phyloP scores from a whole-genome alignment of 106 monocot species.

The Triglochin maritima region DNA sequence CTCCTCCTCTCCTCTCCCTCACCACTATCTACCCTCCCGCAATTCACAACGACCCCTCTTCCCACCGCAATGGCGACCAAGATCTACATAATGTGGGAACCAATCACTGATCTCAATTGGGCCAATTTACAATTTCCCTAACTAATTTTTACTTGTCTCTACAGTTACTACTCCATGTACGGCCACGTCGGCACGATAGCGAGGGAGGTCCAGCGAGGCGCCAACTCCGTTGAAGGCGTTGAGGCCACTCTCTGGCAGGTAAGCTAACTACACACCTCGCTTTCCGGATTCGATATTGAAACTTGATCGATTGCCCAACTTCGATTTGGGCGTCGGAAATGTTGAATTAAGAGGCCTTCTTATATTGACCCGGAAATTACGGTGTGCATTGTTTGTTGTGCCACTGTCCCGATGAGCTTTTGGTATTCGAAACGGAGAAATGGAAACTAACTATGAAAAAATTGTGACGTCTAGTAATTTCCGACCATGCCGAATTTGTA shows the following conservation, averaged over 20 bases:
- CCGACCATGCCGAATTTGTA: no score
- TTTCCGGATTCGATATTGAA: background rate
- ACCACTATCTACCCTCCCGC: background rate
- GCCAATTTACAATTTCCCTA: background rate
- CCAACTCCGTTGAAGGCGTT: slow-evolving; percentile 28
- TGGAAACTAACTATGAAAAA: no score
- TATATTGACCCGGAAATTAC: no score
- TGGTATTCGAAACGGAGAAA: no score
- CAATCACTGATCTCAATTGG: background rate
- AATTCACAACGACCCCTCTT: background rate
- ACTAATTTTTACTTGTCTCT: background rate
- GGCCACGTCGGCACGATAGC: slow-evolving; percentile 22
- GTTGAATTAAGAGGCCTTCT: no score
- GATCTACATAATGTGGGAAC: slow-evolving; percentile 2
- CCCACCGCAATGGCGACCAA: background rate
- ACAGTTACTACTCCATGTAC: slow-evolving; percentile 24
- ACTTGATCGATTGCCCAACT: background rate
- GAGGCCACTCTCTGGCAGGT: slow-evolving; percentile 32
- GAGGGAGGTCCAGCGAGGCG: slow-evolving; percentile 9
- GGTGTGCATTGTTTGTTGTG: no score
- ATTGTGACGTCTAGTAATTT: no score
- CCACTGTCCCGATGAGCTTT: no score
- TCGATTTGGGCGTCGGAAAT: no score
- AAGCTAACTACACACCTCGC: background rate
- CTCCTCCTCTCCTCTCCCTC: no score